Percentiles rank a stretch among this genome's conserved stretches.
Evolutionary conservation across 139 green algal genomes (phyloP).

Genomic region (Closterium sp.): DNA sequence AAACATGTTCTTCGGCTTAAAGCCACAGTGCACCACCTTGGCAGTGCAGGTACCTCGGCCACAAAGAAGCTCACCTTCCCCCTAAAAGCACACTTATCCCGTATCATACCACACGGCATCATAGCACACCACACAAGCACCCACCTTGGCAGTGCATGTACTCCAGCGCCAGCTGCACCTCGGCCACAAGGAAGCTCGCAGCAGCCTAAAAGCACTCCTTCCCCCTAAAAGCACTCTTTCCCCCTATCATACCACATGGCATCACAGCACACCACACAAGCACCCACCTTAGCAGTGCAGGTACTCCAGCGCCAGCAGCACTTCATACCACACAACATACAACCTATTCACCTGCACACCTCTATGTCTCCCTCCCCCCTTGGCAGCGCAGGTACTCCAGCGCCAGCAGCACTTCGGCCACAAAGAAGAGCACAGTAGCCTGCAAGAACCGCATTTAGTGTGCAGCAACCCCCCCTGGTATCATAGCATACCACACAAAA

Average conservation of each 20-base stretch:
- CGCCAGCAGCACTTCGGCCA: conserved; percentile 85
- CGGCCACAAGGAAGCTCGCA: conserved; percentile 80
- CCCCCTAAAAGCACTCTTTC: conserved; percentile 67
- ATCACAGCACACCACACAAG: conserved; percentile 57
- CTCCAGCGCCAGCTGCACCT: conserved; percentile 83
- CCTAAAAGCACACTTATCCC: background rate
- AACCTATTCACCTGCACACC: no score
- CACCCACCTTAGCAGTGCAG: conserved; percentile 67
- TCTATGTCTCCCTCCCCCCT: conserved; percentile 47
- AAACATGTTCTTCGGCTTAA: no score
- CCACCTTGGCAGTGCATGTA: conserved; percentile 82
- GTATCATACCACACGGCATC: background rate
- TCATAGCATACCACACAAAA: conserved; percentile 65
- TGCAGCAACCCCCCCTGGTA: no score
- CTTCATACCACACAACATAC: conserved; percentile 90
- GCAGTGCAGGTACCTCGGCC: conserved; percentile 94
- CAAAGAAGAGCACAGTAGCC: conserved; percentile 68
- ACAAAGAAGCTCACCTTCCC: conserved; percentile 76
- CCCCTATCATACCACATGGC: background rate
- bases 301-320: conserved; percentile 84
- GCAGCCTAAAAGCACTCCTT: no score
- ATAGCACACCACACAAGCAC: background rate
- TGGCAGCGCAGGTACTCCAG: conserved; percentile 76
- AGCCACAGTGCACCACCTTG: conserved; percentile 33
- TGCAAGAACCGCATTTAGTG: no score